These are phyloP conservation scores for Artemisia princeps DNA, from an alignment of 140 eudicot species.

Conservation along the genomic window DNA sequence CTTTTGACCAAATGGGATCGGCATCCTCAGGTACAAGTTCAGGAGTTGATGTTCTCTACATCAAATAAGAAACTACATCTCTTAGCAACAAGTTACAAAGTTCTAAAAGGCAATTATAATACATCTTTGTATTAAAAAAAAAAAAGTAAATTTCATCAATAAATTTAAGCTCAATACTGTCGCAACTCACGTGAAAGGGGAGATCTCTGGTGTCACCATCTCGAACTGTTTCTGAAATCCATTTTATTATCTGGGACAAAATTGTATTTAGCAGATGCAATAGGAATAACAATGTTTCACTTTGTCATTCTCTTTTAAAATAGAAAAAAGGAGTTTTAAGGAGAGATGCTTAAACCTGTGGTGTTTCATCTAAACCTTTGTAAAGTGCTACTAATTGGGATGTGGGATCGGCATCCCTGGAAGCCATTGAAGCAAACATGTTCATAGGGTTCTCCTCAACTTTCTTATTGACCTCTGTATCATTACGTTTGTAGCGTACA, in stretches of 20 bases:
- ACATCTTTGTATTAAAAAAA: not conserved
- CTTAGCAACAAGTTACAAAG: not conserved
- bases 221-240: conserved; percentile 66
- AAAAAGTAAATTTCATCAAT: not conserved
- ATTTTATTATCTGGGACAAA: conserved; percentile 54
- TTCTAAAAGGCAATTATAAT: not conserved
- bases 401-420: conserved; percentile 62
- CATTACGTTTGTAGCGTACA: conserved; percentile 68
- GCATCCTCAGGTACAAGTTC: conserved; percentile 79
- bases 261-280: not conserved
- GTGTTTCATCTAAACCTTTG: conserved; percentile 62
- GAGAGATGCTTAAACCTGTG: conserved; percentile 50
- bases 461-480: conserved; percentile 32
- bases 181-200: conserved; percentile 70
- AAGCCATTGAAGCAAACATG: conserved; percentile 39
- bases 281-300: not conserved
- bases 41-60: conserved; percentile 75
- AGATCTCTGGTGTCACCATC: conserved; percentile 82
- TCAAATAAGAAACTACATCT: not conserved
- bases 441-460: conserved; percentile 33
- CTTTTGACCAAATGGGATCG: conserved; percentile 57
- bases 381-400: conserved; percentile 83
- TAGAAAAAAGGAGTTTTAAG: not conserved
- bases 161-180: not conserved
- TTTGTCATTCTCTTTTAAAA: not conserved